Evolutionary conservation across 176 grass and related monocot species (phyloP).

Genomic region (Otatea glauca): DNA sequence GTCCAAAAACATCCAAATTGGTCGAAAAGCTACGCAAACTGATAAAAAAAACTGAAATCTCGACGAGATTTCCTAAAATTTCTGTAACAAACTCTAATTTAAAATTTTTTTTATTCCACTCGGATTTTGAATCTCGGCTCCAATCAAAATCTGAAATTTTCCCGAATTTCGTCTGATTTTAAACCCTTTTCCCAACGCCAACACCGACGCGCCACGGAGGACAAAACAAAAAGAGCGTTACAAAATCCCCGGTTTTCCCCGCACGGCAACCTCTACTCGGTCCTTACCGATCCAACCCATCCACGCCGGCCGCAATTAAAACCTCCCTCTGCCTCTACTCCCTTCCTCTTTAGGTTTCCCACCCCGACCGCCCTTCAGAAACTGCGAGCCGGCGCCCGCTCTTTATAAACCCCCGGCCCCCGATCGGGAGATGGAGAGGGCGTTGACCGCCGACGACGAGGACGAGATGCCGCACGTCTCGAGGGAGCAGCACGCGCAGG

Average conservation of each 20-base stretch:
- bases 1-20: too few species aligned
- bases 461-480: constrained; percentile 7
- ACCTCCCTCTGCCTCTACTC: neutral
- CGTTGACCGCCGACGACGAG: neutral
- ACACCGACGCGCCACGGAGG: too few species aligned
- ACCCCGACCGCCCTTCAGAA: constrained; percentile 8
- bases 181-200: too few species aligned
- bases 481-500: constrained; percentile 2
- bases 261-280: neutral
- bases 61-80: too few species aligned
- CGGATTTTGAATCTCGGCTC: too few species aligned
- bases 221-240: too few species aligned
- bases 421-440: neutral
- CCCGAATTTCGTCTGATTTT: too few species aligned
- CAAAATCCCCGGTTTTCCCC: neutral
- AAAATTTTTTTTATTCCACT: too few species aligned
- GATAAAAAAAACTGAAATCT: too few species aligned
- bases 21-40: too few species aligned
- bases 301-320: constrained; percentile 22
- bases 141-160: too few species aligned
- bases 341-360: neutral
- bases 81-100: too few species aligned
- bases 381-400: neutral
- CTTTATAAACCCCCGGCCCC: neutral
- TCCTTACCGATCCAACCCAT: constrained; percentile 18